Conservation (phyloP, 1,284 basidiomycete genomes). For the Puccinia horiana region DNA sequence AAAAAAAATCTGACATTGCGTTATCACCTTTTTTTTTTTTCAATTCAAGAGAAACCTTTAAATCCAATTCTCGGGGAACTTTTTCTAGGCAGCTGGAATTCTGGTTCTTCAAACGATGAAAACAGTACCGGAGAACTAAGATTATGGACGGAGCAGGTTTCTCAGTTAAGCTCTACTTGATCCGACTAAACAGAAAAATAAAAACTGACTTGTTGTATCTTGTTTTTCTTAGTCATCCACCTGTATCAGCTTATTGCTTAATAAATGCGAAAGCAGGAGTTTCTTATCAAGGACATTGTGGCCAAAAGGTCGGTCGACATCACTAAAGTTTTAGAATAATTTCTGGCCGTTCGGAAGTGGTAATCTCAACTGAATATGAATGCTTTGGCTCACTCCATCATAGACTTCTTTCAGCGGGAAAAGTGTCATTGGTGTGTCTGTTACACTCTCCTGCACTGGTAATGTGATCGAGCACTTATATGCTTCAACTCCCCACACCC, state of each 20-base stretch:
- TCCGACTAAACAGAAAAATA: background rate
- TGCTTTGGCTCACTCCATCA: background rate
- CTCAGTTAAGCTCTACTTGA: constrained; percentile 63
- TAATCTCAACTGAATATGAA: background rate
- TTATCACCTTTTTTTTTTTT: background rate
- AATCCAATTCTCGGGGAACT: constrained; percentile 88
- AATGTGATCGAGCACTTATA: background rate
- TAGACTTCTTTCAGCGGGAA: constrained; percentile 44
- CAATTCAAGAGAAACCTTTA: constrained; percentile 79
- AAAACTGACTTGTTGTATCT: background rate
- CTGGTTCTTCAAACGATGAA: constrained; percentile 60
- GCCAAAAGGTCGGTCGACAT: constrained; percentile 81
- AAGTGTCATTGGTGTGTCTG: constrained; percentile 38
- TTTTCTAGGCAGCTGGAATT: constrained; percentile 89
- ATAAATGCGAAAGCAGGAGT: constrained; percentile 80
- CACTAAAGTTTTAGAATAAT: constrained; percentile 49
- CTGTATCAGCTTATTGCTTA: constrained; percentile 65
- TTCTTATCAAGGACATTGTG: constrained; percentile 81
- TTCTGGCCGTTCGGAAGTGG: background rate
- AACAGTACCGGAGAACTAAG: constrained; percentile 78
- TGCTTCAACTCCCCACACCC: background rate
- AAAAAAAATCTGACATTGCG: background rate
- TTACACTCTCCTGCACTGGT: background rate
- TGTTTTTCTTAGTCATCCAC: constrained; percentile 64
- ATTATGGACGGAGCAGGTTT: constrained; percentile 93